Conservation (phyloP, 306 rosid genomes). For the Vachellia collinsii region DNA sequence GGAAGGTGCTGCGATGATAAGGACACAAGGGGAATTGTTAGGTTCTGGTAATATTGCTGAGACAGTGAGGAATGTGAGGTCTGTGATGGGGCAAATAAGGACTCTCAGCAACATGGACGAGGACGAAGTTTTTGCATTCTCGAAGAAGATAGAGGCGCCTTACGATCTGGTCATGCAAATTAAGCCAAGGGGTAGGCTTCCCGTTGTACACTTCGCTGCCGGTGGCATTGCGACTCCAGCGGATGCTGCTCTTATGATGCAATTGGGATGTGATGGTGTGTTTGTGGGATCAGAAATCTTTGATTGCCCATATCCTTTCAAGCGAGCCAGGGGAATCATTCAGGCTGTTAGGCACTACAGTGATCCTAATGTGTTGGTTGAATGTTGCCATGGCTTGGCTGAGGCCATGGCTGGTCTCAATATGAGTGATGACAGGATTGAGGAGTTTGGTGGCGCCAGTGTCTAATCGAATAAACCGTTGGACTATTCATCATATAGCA, state of each 20-base stretch:
- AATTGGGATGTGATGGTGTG: constrained; percentile 82
- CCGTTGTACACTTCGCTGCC: constrained; percentile 67
- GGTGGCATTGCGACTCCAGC: constrained; percentile 92
- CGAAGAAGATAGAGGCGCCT: constrained; percentile 68
- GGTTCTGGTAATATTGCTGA: constrained; percentile 53
- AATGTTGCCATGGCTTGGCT: constrained; percentile 53
- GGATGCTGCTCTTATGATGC: constrained; percentile 86
- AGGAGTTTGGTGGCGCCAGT: constrained; percentile 36
- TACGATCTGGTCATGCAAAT: constrained; percentile 72
- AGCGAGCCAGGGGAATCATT: constrained; percentile 61
- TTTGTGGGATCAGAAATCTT: constrained; percentile 65
- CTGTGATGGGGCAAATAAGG: constrained; percentile 66
- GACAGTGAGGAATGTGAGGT: constrained; percentile 54
- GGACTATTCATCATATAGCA: background rate
- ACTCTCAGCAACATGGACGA: constrained; percentile 69
- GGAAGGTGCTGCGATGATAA: constrained; percentile 71
- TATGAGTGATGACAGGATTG: constrained; percentile 56
- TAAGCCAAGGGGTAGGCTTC: constrained; percentile 69
- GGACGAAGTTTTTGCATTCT: constrained; percentile 69
- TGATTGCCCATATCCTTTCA: constrained; percentile 50
- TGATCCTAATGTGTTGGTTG: constrained; percentile 64
- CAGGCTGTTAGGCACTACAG: constrained; percentile 65
- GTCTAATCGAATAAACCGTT: background rate
- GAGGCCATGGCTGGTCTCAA: constrained; percentile 45
- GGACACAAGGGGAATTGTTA: constrained; percentile 65